Percentiles rank a stretch among this genome's conserved stretches.
phyloP scores from a whole-genome alignment of 371 early-diverging fungal genomes.

The Mortierella sp. region DNA sequence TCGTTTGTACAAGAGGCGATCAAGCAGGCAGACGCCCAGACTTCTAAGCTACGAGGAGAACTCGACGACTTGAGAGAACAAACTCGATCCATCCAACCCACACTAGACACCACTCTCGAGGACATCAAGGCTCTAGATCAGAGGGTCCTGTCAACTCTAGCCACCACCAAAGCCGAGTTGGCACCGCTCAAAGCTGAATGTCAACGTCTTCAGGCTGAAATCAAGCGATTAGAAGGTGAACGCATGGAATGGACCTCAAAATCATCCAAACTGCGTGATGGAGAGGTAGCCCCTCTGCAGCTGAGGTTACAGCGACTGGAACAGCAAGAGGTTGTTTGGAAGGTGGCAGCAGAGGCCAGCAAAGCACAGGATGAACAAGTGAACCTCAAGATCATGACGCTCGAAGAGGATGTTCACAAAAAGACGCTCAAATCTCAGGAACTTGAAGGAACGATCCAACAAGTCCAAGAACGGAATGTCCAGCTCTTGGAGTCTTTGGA shows the following conservation, averaged over 20 bases:
- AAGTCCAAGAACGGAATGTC: constrained; percentile 16
- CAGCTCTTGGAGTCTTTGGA: constrained; percentile 22
- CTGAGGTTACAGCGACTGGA: constrained; percentile 47
- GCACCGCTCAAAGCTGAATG: constrained; percentile 29
- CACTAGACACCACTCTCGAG: constrained; percentile 3
- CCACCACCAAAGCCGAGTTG: constrained; percentile 14
- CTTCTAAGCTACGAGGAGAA: constrained; percentile 17
- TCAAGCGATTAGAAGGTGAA: constrained; percentile 33
- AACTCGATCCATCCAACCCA: constrained; percentile 8
- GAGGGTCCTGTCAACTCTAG: constrained; percentile 15
- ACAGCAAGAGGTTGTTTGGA: constrained; percentile 50
- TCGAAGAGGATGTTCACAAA: constrained; percentile 36
- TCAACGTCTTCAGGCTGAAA: constrained; percentile 31
- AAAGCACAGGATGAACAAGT: constrained; percentile 40
- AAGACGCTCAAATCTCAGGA: constrained; percentile 9
- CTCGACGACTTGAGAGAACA: constrained; percentile 12
- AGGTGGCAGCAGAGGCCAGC: constrained; percentile 47
- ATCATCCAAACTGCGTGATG: constrained; percentile 21
- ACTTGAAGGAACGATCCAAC: constrained; percentile 22
- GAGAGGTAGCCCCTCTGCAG: constrained; percentile 45
- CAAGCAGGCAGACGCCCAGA: constrained; percentile 40
- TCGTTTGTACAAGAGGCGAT: constrained; percentile 51
- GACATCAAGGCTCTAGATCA: constrained; percentile 22
- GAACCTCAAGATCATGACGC: constrained; percentile 7
- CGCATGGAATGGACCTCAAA: constrained; percentile 27